Percentiles rank a stretch among this genome's conserved stretches.
Conservation (phyloP, 78 protist genomes). For the Isochrysis galbana region DNA sequence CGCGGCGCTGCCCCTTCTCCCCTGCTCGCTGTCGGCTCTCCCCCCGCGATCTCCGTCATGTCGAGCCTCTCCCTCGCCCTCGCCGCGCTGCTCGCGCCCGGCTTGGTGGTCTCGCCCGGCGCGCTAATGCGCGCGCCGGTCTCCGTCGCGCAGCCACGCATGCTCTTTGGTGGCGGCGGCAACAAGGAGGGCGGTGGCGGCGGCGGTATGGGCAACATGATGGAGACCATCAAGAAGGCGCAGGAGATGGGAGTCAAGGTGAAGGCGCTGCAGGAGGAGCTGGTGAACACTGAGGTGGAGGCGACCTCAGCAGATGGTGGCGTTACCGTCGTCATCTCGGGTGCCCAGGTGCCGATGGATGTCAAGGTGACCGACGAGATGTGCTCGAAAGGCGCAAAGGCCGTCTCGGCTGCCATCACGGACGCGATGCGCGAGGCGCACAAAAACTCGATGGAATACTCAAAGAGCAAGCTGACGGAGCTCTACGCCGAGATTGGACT, state of each 20-base stretch:
- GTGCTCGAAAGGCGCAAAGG: background rate
- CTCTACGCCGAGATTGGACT: background rate
- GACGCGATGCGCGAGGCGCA: background rate
- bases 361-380: background rate
- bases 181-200: background rate
- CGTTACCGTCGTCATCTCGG: background rate
- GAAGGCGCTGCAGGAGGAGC: constrained; percentile 22
- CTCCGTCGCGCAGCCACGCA: background rate
- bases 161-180: constrained; percentile 25
- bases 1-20: too few relatives aligned
- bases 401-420: background rate
- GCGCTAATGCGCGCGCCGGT: too few relatives aligned
- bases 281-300: background rate
- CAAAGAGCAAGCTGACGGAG: background rate
- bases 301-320: background rate
- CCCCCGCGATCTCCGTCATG: background rate
- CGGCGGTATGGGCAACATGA: background rate
- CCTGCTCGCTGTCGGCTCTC: too few relatives aligned
- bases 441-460: background rate
- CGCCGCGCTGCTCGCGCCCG: background rate
- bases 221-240: constrained; percentile 30
- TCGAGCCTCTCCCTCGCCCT: background rate
- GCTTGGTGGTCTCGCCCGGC: background rate
- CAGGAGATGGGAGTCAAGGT: constrained; percentile 16
- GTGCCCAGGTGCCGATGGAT: background rate